A percentile compares a stretch with the other conserved stretches of the same genome.
Conservation (phyloP, 1,139 yeast species). For the Pichia terricola region DNA sequence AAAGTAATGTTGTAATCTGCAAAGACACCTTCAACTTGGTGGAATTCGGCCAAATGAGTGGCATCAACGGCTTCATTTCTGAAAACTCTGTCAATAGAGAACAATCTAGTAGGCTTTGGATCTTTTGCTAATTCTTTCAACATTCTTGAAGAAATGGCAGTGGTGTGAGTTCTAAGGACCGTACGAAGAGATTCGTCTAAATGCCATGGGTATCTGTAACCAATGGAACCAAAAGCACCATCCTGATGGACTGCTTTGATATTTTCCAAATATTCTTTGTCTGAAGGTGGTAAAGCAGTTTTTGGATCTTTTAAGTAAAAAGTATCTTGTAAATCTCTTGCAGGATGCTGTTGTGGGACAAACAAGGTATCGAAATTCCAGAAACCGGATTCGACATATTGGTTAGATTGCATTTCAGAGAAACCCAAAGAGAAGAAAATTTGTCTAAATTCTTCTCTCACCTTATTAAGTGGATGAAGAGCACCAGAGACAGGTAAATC, state of each 20-base stretch:
- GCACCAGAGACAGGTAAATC: constrained; percentile 82
- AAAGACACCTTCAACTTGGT: constrained; percentile 98
- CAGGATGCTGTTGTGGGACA: constrained; percentile 99
- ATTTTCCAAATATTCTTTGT: constrained; percentile 66
- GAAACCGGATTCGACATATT: constrained; percentile 95
- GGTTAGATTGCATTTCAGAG: constrained; percentile 98
- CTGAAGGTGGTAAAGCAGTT: constrained; percentile 72
- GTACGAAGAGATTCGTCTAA: constrained; percentile 80
- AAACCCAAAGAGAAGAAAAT: constrained; percentile 97
- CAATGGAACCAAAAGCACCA: constrained; percentile 90
- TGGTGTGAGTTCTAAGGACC: constrained; percentile 95
- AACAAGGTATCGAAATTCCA: constrained; percentile 96
- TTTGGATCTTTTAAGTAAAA: constrained; percentile 92
- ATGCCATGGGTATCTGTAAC: constrained; percentile 97
- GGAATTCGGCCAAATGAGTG: constrained; percentile 99
- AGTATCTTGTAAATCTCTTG: constrained; percentile 97
- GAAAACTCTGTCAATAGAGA: constrained; percentile 96
- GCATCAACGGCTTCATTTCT: constrained; percentile 99
- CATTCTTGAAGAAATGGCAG: constrained; percentile 87
- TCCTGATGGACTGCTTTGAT: constrained; percentile 77
- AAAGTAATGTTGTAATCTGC: constrained; percentile 93
- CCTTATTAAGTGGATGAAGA: constrained; percentile 91
- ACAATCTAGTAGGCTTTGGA: constrained; percentile 86
- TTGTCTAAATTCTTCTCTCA: constrained; percentile 94
- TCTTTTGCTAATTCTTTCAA: constrained; percentile 78